These are phyloP conservation scores for Yamadazyma spencermartinsiae DNA, from an alignment of 1,139 yeast genomes.

Conservation along the genomic window DNA sequence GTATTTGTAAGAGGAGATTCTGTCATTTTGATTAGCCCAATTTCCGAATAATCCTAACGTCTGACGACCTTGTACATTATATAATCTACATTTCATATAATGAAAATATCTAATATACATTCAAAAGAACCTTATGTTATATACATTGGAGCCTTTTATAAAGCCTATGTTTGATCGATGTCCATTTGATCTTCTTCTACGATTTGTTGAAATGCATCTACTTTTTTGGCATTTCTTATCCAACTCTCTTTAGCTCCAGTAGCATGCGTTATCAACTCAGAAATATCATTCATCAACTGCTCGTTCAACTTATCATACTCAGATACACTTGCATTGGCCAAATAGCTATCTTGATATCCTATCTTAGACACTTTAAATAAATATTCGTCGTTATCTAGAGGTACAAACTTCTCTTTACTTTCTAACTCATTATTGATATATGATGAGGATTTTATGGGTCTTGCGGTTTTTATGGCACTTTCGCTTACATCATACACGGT, in stretches of 20 bases:
- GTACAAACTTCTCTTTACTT: constrained; percentile 23
- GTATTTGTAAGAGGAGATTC: constrained; percentile 96
- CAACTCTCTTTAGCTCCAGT: constrained; percentile 34
- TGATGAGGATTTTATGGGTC: constrained; percentile 13
- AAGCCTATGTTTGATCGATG: constrained; percentile 3
- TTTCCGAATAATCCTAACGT: constrained; percentile 12
- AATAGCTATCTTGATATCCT: constrained; percentile 19
- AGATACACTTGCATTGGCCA: constrained; percentile 18
- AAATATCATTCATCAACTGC: constrained; percentile 25
- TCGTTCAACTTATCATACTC: constrained; percentile 37
- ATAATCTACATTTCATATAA: background rate
- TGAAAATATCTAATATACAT: background rate
- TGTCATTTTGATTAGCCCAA: constrained; percentile 73
- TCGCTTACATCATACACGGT: constrained; percentile 10
- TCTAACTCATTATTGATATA: constrained; percentile 28
- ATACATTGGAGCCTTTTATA: background rate
- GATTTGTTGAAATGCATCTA: constrained; percentile 28
- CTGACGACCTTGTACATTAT: background rate
- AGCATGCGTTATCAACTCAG: constrained; percentile 31
- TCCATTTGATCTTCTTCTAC: constrained; percentile 17
- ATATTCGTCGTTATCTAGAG: constrained; percentile 25
- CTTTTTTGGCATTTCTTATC: constrained; percentile 34
- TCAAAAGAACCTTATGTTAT: background rate
- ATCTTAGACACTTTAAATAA: constrained; percentile 16
- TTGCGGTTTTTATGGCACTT: constrained; percentile 4